These are phyloP conservation scores for Eruca vesicaria DNA, from an alignment of 441 rosid species.

Conservation along the genomic window DNA sequence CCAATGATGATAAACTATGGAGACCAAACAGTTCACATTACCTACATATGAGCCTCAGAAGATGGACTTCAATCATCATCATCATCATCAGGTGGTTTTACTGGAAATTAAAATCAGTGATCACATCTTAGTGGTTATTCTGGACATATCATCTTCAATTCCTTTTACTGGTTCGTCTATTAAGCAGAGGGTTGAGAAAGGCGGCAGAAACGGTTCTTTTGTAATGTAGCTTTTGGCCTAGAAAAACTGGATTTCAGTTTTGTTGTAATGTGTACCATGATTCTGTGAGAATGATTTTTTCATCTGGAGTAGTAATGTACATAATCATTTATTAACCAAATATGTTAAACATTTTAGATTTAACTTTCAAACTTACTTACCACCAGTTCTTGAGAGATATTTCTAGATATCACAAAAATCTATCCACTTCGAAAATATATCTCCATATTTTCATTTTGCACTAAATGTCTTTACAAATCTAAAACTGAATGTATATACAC, in stretches of 20 bases:
- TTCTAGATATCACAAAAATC: not conserved
- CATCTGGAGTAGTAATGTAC: conserved; percentile 58
- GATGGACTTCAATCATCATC: conserved; percentile 19
- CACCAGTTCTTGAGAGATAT: not conserved
- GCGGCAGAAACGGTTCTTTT: conserved; percentile 26
- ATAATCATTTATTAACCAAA: not conserved
- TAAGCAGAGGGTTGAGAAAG: conserved; percentile 31
- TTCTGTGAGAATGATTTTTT: conserved; percentile 54
- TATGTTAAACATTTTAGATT: not conserved
- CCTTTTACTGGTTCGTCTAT: conserved; percentile 31
- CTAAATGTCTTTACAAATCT: not conserved
- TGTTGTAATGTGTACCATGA: conserved; percentile 43
- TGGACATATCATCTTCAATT: conserved; percentile 54
- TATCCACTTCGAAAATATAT: not conserved
- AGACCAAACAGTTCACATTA: conserved; percentile 36
- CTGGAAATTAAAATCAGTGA: conserved; percentile 35
- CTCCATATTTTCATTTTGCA: not conserved
- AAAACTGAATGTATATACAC: not conserved
- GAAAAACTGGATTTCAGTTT: not conserved
- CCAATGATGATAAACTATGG: conserved; percentile 44
- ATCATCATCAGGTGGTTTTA: conserved; percentile 30
- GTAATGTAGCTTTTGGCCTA: not conserved
- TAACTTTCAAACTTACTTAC: not conserved
- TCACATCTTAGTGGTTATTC: conserved; percentile 51
- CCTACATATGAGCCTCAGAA: conserved; percentile 39